A percentile compares a stretch with the other conserved stretches of the same genome.
Conservation (phyloP, 805 yeast species). For the Saturnispora gosingensis region DNA sequence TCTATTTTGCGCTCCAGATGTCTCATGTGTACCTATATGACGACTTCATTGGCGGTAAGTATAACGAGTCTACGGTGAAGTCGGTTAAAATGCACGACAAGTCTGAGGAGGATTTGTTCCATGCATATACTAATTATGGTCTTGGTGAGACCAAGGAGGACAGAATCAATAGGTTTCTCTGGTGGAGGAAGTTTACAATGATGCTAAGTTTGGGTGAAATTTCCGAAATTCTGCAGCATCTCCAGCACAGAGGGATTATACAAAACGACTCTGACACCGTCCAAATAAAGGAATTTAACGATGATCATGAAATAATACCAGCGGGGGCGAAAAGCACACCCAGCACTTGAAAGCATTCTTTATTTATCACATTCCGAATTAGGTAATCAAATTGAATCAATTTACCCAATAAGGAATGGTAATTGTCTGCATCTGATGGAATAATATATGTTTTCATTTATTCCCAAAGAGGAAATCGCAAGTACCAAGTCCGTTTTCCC, state of each 20-base stretch:
- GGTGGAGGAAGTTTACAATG: constrained; percentile 36
- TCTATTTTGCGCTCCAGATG: constrained; percentile 25
- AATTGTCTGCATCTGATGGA: neutral
- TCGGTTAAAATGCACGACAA: constrained; percentile 29
- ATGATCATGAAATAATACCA: neutral
- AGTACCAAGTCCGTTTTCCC: neutral
- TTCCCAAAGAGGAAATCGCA: constrained; percentile 1
- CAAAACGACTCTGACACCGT: neutral
- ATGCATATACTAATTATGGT: constrained; percentile 44
- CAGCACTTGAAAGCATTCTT: neutral
- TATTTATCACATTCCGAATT: neutral
- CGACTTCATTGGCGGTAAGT: constrained; percentile 25
- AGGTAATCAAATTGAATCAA: neutral
- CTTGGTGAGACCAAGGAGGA: constrained; percentile 40
- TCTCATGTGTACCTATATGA: constrained; percentile 24
- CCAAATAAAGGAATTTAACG: neutral
- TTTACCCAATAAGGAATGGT: neutral
- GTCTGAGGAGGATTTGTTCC: constrained; percentile 31
- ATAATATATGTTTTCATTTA: neutral
- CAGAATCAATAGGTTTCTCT: constrained; percentile 46
- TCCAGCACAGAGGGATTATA: constrained; percentile 14
- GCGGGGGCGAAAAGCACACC: neutral
- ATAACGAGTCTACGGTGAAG: constrained; percentile 16
- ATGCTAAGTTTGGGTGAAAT: constrained; percentile 21
- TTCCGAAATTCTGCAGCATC: constrained; percentile 15